phyloP scores from a whole-genome alignment of 768 basidiomycete genomes.

The Coprinopsis marcescibilis region DNA sequence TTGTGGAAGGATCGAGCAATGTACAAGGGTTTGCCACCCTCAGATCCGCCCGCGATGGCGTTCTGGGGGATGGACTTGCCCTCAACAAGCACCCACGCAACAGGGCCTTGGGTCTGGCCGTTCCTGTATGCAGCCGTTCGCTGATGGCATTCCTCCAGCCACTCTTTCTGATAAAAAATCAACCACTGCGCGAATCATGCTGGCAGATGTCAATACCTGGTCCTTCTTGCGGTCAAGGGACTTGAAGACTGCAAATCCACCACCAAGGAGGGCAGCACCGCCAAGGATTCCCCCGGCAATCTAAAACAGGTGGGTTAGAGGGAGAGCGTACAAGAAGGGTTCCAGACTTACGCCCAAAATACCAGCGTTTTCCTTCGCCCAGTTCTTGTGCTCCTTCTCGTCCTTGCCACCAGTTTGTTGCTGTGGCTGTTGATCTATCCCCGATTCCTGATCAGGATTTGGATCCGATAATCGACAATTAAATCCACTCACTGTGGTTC shows the following conservation, averaged over 20 bases:
- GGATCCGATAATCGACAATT: slow-evolving; percentile 15
- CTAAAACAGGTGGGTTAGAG: slow-evolving; percentile 28
- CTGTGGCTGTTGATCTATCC: slow-evolving; percentile 7
- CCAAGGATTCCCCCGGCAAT: slow-evolving; percentile 59
- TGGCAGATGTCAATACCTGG: slow-evolving; percentile 32
- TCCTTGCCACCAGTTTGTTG: slow-evolving; percentile 33
- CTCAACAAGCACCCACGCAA: slow-evolving; percentile 57
- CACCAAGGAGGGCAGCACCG: slow-evolving; percentile 47
- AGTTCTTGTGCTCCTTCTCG: slow-evolving; percentile 50
- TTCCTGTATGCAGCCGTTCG: slow-evolving; percentile 45
- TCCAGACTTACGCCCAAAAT: slow-evolving; percentile 6
- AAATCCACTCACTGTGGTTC: slow-evolving; percentile 6
- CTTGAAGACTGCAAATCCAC: slow-evolving; percentile 47
- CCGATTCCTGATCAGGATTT: slow-evolving; percentile 10
- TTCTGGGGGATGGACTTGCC: slow-evolving; percentile 54
- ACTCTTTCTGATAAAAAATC: slow-evolving; percentile 35
- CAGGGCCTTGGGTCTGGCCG: slow-evolving; percentile 39
- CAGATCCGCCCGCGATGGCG: slow-evolving; percentile 54
- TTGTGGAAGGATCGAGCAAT: slow-evolving; percentile 56
- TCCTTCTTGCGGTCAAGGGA: slow-evolving; percentile 51
- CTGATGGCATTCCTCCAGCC: slow-evolving; percentile 51
- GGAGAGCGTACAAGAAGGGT: neutral
- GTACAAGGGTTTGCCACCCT: slow-evolving; percentile 46
- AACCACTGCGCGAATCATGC: neutral
- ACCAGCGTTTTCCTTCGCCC: slow-evolving; percentile 14